A percentile compares a stretch with the other conserved stretches of the same genome.
Conservation (phyloP, 2,329 filamentous ascomycete species). For the Nemania sp. region DNA sequence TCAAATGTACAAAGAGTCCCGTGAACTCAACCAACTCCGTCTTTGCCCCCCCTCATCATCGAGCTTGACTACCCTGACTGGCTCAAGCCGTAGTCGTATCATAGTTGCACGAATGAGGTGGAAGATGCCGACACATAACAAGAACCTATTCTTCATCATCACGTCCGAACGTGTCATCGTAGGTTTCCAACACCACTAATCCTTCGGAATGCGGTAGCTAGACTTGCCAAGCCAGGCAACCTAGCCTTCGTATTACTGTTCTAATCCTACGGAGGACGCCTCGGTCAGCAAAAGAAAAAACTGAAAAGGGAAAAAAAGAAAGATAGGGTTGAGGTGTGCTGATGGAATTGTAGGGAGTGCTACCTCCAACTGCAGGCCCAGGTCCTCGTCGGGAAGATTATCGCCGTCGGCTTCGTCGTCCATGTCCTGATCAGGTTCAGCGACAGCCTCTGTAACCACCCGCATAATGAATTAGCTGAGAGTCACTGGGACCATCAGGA, state of each 20-base stretch:
- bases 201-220: slow-evolving; percentile 33
- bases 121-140: background rate
- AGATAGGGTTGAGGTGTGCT: background rate
- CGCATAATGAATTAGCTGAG: slow-evolving; percentile 11
- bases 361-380: slow-evolving; percentile 32
- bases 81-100: slow-evolving; percentile 11
- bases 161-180: background rate
- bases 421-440: slow-evolving; percentile 28
- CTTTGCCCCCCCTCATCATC: slow-evolving; percentile 11
- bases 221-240: slow-evolving; percentile 28
- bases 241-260: slow-evolving; percentile 27
- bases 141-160: background rate
- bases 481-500: background rate
- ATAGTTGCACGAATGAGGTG: background rate
- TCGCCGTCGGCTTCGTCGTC: slow-evolving; percentile 19
- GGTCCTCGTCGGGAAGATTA: slow-evolving; percentile 1
- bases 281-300: slow-evolving; percentile 32
- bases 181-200: slow-evolving; percentile 29
- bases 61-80: slow-evolving; percentile 9
- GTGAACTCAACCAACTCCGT: slow-evolving; percentile 18
- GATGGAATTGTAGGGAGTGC: background rate
- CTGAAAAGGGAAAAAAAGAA: background rate
- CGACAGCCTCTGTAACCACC: slow-evolving; percentile 15
- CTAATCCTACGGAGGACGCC: slow-evolving; percentile 39
- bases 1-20: slow-evolving; percentile 16